phyloP scores from a whole-genome alignment of 495 filamentous ascomycete genomes.

The Bryoglossum gracile region DNA sequence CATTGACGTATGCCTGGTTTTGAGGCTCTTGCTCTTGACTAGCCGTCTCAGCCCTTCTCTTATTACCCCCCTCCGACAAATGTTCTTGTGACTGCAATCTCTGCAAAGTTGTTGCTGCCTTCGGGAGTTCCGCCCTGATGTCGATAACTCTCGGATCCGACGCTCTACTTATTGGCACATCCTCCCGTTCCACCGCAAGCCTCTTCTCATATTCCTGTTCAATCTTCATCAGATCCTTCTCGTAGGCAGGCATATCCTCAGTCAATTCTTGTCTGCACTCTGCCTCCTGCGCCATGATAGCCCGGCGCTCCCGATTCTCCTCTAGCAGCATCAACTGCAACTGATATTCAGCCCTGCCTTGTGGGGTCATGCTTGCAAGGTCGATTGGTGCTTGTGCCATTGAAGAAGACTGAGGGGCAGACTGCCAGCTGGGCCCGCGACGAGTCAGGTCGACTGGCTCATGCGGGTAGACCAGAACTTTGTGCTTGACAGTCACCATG shows the following conservation, averaged over 20 bases:
- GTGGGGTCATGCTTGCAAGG: not conserved
- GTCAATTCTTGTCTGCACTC: not conserved
- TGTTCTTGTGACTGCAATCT: too few species aligned
- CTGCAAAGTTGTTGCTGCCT: too few species aligned
- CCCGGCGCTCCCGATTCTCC: not conserved
- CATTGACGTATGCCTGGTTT: constrained; percentile 55
- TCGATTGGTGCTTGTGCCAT: not conserved
- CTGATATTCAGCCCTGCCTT: not conserved
- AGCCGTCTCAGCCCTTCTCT: not conserved
- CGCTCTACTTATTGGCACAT: too few species aligned
- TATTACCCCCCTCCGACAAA: not conserved
- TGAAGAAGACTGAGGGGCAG: too few species aligned
- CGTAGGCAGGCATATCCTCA: not conserved
- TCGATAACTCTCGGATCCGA: too few species aligned
- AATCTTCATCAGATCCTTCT: not conserved
- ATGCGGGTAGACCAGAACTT: not conserved
- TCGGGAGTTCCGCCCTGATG: too few species aligned
- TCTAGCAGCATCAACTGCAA: not conserved
- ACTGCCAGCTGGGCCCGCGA: too few species aligned
- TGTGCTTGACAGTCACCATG: not conserved
- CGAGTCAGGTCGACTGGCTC: too few species aligned
- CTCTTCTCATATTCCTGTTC: not conserved
- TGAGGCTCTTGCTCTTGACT: not conserved
- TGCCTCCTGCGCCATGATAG: not conserved
- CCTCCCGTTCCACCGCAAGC: not conserved